A percentile compares a stretch with the other conserved stretches of the same genome.
These are phyloP conservation scores for Cercophora scortea DNA, from an alignment of 495 filamentous ascomycete species.

Conservation along the genomic window DNA sequence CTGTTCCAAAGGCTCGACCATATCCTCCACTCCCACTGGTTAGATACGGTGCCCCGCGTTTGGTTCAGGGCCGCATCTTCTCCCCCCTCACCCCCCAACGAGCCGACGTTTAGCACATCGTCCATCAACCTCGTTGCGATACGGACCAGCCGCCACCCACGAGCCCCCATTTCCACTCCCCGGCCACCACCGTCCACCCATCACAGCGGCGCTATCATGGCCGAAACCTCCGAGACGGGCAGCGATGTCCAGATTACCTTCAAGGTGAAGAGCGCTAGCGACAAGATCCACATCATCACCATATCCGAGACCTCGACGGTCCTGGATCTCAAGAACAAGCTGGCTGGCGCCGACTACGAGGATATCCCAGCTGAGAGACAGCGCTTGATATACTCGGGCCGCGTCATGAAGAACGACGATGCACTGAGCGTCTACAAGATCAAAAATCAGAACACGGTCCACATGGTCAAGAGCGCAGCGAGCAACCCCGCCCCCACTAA, in stretches of 20 bases:
- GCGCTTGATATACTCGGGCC: slow-evolving; percentile 93
- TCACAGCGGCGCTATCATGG: slow-evolving; percentile 28
- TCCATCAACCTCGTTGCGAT: too few relatives aligned
- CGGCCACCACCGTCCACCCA: not conserved
- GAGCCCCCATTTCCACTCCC: not conserved
- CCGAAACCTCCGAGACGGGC: slow-evolving; percentile 44
- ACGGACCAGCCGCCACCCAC: too few relatives aligned
- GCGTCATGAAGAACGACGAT: slow-evolving; percentile 90
- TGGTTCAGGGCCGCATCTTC: too few relatives aligned
- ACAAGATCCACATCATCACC: slow-evolving; percentile 75
- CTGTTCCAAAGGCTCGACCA: too few relatives aligned
- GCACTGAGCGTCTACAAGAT: slow-evolving; percentile 83
- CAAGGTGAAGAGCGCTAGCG: slow-evolving; percentile 85
- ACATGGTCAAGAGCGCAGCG: slow-evolving; percentile 89
- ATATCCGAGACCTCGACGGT: slow-evolving; percentile 71
- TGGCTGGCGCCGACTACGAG: slow-evolving; percentile 71
- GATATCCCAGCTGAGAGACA: slow-evolving; percentile 79
- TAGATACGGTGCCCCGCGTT: too few relatives aligned
- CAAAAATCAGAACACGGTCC: slow-evolving; percentile 90
- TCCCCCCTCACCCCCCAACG: too few relatives aligned
- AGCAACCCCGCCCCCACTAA: slow-evolving; percentile 71
- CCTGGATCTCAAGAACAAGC: slow-evolving; percentile 79
- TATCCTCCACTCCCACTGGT: too few relatives aligned
- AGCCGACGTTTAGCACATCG: too few relatives aligned
- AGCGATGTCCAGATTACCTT: slow-evolving; percentile 66